These are phyloP conservation scores for Closterium sp. DNA, from an alignment of 139 green algal genomes.

Conservation along the genomic window DNA sequence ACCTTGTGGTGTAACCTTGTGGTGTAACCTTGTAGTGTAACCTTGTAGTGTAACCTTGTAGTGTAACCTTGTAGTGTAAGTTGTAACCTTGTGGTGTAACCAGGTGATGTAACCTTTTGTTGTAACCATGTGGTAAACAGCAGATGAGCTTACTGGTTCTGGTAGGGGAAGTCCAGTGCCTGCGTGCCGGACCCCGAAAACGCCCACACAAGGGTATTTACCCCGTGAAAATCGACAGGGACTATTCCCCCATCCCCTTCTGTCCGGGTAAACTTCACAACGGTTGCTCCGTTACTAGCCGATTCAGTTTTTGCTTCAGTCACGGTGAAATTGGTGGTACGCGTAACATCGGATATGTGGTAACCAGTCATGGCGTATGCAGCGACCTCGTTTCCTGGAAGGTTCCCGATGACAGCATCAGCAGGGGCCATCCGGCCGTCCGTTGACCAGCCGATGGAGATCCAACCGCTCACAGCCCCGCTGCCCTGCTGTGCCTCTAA, in stretches of 20 bases:
- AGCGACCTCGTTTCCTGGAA: not conserved
- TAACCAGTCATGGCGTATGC: not conserved
- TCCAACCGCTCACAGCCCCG: not conserved
- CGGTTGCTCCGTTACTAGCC: not conserved
- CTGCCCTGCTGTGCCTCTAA: not conserved
- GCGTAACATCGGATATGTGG: not conserved
- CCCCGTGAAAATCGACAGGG: not conserved
- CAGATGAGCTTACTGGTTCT: not conserved
- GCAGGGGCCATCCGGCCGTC: constrained; percentile 4
- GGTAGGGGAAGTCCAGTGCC: not conserved
- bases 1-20: not conserved
- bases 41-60: not conserved
- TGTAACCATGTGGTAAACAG: not conserved
- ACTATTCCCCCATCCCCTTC: not conserved
- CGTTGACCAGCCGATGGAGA: constrained; percentile 25
- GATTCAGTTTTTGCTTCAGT: not conserved
- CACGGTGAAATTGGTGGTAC: not conserved
- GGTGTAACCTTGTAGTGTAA: too few species aligned
- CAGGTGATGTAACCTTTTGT: not conserved
- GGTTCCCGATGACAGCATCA: constrained; percentile 22
- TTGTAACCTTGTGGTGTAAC: not conserved
- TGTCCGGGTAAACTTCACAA: not conserved
- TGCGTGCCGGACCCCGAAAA: not conserved
- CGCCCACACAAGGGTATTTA: not conserved
- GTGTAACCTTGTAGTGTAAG: too few species aligned